phyloP scores from a whole-genome alignment of 164 flowering plant species.

The Annona squamosa region DNA sequence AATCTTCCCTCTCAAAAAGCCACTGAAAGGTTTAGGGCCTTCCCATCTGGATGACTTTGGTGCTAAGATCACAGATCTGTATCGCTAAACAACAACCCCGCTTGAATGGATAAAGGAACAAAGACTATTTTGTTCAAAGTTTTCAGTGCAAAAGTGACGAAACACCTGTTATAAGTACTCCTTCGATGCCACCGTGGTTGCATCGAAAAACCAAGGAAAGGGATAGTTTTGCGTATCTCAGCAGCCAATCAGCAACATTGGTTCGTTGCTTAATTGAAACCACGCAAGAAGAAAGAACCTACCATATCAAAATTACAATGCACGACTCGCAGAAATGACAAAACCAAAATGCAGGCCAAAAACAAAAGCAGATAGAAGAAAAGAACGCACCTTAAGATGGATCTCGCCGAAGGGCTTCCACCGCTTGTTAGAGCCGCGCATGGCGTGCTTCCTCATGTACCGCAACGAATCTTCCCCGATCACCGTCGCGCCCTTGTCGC shows the following conservation, averaged over 20 bases:
- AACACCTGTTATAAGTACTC: neutral
- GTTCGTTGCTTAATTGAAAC: no score
- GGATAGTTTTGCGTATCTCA: neutral
- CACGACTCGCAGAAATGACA: neutral
- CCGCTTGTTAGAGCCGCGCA: slow-evolving; percentile 25
- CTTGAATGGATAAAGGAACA: neutral
- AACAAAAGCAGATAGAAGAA: slow-evolving; percentile 1
- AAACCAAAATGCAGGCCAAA: neutral
- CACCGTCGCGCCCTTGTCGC: slow-evolving; percentile 52
- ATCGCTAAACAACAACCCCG: neutral
- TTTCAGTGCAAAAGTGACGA: neutral
- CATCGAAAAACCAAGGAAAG: neutral
- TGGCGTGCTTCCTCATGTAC: slow-evolving; percentile 43
- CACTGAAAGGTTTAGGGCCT: neutral
- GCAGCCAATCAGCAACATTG: no score
- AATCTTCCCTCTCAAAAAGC: neutral
- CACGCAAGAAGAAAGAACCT: no score
- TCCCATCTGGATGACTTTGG: neutral
- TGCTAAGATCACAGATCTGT: neutral
- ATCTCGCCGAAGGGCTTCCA: slow-evolving; percentile 91
- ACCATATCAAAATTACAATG: no score
- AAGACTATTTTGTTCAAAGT: neutral
- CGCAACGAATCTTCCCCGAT: slow-evolving; percentile 72
- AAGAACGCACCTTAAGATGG: slow-evolving; percentile 73
- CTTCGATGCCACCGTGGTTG: neutral